Base-by-base conservation (phyloP, 2,329 filamentous ascomycete species). In the Decorospora gaudefroyi region DNA sequence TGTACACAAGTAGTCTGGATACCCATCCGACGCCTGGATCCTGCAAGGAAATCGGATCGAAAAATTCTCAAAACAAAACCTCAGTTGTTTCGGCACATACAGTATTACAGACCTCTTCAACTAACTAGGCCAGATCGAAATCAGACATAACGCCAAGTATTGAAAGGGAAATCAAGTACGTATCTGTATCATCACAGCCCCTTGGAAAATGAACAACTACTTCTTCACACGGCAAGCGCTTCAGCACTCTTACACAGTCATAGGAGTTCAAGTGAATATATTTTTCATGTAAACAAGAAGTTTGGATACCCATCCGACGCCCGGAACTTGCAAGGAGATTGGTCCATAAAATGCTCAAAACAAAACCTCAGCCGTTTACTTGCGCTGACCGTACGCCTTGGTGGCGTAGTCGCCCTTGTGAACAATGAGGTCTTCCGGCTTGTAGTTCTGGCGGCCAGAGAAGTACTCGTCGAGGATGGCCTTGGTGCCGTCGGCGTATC, bases 401-500 rank as follows among this genome's bases (percentile, higher is more conserved):
- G 93, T 97, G 58, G 90, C 92, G 72, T 97, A 99, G 73, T 95
- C 88, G 63, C 93, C 93, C 60, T 82, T 76, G 75, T 88, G 76
- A 55, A 96, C 89, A 61, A 99, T 99, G 63, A 99, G 78, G 70
- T 99, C 93, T 78, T 96, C 78, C 42, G 85, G 83, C 57, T 81
- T 80, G 81, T 99, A 99, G 78, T 97, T 91, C 69, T 88, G 76
- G 70, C 84, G 85, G 63, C 91, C 91, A 58, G 79, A 83, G 72
- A 96, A 88, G 82, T 97, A 99, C 75, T 86, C 90, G 57, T 92
- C 80, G 49, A 99, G 80, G 69, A 99, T 97, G 58, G 79, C 74
- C 87, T 96, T 96, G 73, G 84, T 87, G 64, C 90, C 90, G 55
- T 85, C 79, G 65, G 90, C 89, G 71, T 96, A 96, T 39, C 68